Evolutionary conservation across 225 moss, liverwort and hornwort species (phyloP).

Genomic region (Anthoceros angustus): DNA sequence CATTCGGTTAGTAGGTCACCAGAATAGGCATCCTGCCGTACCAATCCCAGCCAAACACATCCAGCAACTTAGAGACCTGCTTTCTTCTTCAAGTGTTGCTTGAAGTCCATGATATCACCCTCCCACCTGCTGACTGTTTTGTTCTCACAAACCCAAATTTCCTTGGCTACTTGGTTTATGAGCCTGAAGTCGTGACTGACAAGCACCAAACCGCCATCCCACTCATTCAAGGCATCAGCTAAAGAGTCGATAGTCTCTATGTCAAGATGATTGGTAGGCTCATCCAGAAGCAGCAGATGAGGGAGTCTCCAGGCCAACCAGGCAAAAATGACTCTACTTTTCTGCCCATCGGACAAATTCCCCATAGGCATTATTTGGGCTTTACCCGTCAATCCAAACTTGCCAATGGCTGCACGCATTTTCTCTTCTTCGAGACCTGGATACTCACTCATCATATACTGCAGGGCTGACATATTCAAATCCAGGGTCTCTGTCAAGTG

Average conservation of each 20-base stretch:
- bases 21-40: not conserved
- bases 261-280: slow-evolving; percentile 89
- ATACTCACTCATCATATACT: slow-evolving; percentile 79
- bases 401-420: slow-evolving; percentile 87
- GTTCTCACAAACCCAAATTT: slow-evolving; percentile 85
- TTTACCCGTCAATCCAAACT: slow-evolving; percentile 71
- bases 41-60: not conserved
- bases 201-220: slow-evolving; percentile 70
- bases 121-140: slow-evolving; percentile 59
- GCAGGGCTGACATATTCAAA: slow-evolving; percentile 57
- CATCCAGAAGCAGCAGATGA: slow-evolving; percentile 59
- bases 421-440: slow-evolving; percentile 86
- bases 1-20: too few species aligned
- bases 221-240: slow-evolving; percentile 75
- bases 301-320: slow-evolving; percentile 88
- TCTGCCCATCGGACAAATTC: slow-evolving; percentile 78
- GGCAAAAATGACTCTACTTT: slow-evolving; percentile 75
- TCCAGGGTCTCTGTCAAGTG: slow-evolving; percentile 55
- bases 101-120: slow-evolving; percentile 82
- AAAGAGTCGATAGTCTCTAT: slow-evolving; percentile 83
- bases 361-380: slow-evolving; percentile 91
- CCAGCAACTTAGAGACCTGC: slow-evolving; percentile 49
- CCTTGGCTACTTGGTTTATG: slow-evolving; percentile 75
- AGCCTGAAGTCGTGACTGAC: slow-evolving; percentile 82
- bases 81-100: slow-evolving; percentile 67